Evolutionary conservation across 192 early-diverging fungal genomes (phyloP), one percentile per base, ranked within the genome.

Genomic region (Entomortierella lignicola): DNA sequence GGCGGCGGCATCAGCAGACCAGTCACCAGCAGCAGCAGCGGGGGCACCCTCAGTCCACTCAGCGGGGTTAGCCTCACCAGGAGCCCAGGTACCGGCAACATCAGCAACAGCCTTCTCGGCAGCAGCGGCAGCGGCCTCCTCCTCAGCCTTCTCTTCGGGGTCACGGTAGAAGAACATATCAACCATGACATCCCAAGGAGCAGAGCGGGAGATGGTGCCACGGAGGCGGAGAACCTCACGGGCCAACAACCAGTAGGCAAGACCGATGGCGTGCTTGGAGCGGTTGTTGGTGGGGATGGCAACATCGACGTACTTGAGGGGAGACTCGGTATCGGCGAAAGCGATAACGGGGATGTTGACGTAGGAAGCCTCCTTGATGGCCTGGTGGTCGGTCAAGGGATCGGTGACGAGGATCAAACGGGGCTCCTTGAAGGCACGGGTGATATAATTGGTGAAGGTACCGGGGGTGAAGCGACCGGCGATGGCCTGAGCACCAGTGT

Each of bases 121-220:
- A 63, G 75, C 74, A 26, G 83, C 87, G 57, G 83, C 89, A 55
- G 87, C 86, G 68, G 90, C 89, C 58, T 90, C 92, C 80, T 99
- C 97, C 92, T 97, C 96, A 85, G 94, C 93, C 59, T 92, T 91
- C 83, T 99, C 98, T 77, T 94, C 94, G 72, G 97, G 92, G 84
- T 98, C 97, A 82, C 98, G 94, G 93, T 92, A 99, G 94, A 99
- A 99, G 98, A 98, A 99, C 98, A 99, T 97, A 87, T 99, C 98
- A 73, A 95, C 94, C 97, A 99, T 99, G 82, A 99, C 86, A 63
- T 95, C 88, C 98, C 98, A 99, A 69, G 89, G 85, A 71, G 88
- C 82, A 72, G 88, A 83, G 84, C 95, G 92, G 77, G 92, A 71
- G 81, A 99, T 88, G 82, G 92, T 89, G 81, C 96, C 97, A 83